phyloP scores from a whole-genome alignment of 2,329 filamentous ascomycete species.

The Claviceps sp. region DNA sequence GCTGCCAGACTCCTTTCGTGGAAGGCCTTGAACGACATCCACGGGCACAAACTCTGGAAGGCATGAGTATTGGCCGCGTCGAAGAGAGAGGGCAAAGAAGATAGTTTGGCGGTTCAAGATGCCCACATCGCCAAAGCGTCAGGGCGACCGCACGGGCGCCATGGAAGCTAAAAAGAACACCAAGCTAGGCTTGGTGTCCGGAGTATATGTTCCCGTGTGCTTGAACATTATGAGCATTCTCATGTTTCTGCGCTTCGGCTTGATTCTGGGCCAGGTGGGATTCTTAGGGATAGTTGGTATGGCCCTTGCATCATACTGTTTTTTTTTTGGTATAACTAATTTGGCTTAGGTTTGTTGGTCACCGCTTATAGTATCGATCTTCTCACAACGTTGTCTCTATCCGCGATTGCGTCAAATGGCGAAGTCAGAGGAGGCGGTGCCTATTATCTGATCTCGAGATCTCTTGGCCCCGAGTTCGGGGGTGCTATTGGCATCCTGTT shows the following conservation, averaged over 20 bases:
- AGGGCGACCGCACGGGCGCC: conserved; percentile 7
- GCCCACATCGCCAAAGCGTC: conserved; percentile 8
- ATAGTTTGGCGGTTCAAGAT: not conserved
- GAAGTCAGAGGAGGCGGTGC: conserved; percentile 79
- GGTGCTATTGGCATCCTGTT: conserved; percentile 81
- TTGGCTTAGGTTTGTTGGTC: conserved; percentile 48
- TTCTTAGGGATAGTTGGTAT: conserved; percentile 66
- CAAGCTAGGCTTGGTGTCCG: conserved; percentile 65
- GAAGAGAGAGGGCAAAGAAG: not conserved
- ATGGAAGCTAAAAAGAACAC: conserved; percentile 28
- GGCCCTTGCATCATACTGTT: not conserved
- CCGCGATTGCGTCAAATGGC: conserved; percentile 80
- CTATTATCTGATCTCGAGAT: conserved; percentile 80
- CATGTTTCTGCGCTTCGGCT: conserved; percentile 83
- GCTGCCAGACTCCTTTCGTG: not conserved
- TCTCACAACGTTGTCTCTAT: conserved; percentile 75
- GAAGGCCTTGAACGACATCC: not conserved
- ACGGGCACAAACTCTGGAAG: not conserved
- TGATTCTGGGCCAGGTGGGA: conserved; percentile 69
- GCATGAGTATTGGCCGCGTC: not conserved
- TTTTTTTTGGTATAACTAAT: conserved; percentile 1
- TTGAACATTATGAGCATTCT: conserved; percentile 81
- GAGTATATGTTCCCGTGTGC: conserved; percentile 79
- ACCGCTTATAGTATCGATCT: conserved; percentile 70
- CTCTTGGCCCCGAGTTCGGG: conserved; percentile 76